Evolutionary conservation across 129 eudicot species (phyloP).

Genomic region (Erigeron canadensis): DNA sequence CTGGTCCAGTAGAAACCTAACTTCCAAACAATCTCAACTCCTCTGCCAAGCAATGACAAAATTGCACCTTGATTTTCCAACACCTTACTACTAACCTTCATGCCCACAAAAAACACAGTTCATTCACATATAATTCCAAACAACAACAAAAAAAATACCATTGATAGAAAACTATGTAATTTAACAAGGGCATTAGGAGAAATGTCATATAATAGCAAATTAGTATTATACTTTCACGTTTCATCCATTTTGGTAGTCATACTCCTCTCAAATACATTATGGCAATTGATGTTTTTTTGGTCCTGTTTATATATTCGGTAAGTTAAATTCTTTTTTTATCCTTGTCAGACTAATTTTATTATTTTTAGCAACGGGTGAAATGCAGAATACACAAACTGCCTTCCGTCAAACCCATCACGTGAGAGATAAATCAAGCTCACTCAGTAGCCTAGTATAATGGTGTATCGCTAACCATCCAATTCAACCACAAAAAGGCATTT

Average conservation of each 20-base stretch:
- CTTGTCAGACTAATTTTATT: too few relatives aligned
- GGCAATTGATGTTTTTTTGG: neutral
- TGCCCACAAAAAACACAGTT: constrained; percentile 13
- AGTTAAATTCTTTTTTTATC: too few relatives aligned
- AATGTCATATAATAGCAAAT: neutral
- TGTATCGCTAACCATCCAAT: too few relatives aligned
- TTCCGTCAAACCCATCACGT: too few relatives aligned
- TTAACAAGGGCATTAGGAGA: neutral
- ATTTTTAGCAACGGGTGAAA: too few relatives aligned
- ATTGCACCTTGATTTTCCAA: constrained; percentile 86
- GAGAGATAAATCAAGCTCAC: too few relatives aligned
- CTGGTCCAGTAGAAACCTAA: constrained; percentile 90
- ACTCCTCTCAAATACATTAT: neutral
- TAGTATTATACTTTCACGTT: neutral
- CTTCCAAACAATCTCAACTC: constrained; percentile 92
- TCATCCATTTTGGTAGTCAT: neutral
- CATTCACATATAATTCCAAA: constrained; percentile 2
- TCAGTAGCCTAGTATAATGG: too few relatives aligned
- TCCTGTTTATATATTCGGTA: too few relatives aligned
- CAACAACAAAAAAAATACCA: neutral
- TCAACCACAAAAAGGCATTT: too few relatives aligned
- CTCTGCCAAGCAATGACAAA: constrained; percentile 79
- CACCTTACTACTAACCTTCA: constrained; percentile 91
- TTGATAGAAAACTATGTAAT: constrained; percentile 19
- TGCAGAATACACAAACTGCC: too few relatives aligned